phyloP scores from a whole-genome alignment of 768 basidiomycete species.

The Xerocomellus dryophilus region DNA sequence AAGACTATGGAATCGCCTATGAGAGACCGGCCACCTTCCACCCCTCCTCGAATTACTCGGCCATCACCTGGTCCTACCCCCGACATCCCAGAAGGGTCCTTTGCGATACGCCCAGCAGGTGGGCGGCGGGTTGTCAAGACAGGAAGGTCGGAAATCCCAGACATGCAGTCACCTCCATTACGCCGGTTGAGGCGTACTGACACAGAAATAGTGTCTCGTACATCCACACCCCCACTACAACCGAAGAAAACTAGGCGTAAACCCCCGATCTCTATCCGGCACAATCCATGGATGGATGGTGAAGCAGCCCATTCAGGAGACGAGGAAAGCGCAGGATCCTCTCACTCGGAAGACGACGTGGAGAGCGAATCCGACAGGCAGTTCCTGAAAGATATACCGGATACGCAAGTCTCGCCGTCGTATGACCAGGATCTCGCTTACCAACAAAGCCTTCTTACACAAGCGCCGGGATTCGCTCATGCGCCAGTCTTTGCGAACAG shows the following conservation, averaged over 20 bases:
- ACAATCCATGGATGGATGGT: constrained; percentile 55
- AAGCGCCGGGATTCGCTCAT: constrained; percentile 40
- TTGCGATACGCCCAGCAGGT: constrained; percentile 43
- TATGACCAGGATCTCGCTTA: constrained; percentile 75
- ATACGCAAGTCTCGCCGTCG: constrained; percentile 66
- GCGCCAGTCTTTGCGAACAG: constrained; percentile 54
- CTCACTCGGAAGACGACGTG: constrained; percentile 47
- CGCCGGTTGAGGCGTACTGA: constrained; percentile 28
- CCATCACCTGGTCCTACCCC: constrained; percentile 18
- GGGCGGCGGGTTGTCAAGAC: constrained; percentile 19
- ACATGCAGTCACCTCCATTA: constrained; percentile 32
- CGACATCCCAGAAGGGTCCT: constrained; percentile 40
- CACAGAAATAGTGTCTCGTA: constrained; percentile 23
- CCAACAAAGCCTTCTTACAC: constrained; percentile 69
- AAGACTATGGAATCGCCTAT: constrained; percentile 12
- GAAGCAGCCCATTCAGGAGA: constrained; percentile 81
- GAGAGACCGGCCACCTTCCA: constrained; percentile 35
- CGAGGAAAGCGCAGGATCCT: constrained; percentile 64
- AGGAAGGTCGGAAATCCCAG: constrained; percentile 21
- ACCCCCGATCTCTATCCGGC: constrained; percentile 34
- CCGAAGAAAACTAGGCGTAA: constrained; percentile 23
- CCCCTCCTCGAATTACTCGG: constrained; percentile 29
- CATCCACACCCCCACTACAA: constrained; percentile 21
- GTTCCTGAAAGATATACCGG: constrained; percentile 61
- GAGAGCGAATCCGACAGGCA: constrained; percentile 66